A percentile compares a stretch with the other conserved stretches of the same genome.
These are phyloP conservation scores for Arabidopsis lyrata DNA, from an alignment of 441 rosid genomes.

Conservation along the genomic window DNA sequence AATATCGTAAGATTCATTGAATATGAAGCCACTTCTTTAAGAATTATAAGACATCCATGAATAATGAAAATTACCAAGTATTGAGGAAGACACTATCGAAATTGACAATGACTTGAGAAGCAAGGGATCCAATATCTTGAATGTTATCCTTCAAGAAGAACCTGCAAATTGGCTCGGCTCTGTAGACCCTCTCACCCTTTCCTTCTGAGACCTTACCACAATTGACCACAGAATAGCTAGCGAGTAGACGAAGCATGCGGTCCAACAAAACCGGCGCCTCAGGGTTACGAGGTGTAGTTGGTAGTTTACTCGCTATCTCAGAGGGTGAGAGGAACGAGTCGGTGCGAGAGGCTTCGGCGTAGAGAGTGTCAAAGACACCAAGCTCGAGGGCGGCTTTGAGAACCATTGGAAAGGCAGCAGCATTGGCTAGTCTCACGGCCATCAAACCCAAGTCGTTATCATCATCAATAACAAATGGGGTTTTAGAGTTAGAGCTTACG, in stretches of 20 bases:
- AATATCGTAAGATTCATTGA: background rate
- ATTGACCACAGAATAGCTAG: constrained; percentile 47
- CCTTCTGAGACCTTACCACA: background rate
- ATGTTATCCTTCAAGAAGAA: constrained; percentile 39
- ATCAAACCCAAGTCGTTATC: constrained; percentile 26
- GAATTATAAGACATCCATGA: background rate
- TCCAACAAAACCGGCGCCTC: constrained; percentile 41
- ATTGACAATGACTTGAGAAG: constrained; percentile 39
- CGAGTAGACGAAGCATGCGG: constrained; percentile 45
- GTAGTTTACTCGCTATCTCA: constrained; percentile 37
- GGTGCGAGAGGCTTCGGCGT: background rate
- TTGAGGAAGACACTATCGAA: constrained; percentile 36
- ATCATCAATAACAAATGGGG: background rate
- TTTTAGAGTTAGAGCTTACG: constrained; percentile 12
- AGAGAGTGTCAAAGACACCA: constrained; percentile 31
- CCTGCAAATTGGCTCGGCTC: constrained; percentile 42
- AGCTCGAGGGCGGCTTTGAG: constrained; percentile 29
- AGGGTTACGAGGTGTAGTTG: constrained; percentile 40
- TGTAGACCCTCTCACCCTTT: constrained; percentile 26
- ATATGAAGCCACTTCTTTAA: background rate
- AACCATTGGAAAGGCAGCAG: constrained; percentile 32
- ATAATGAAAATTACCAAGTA: constrained; percentile 30
- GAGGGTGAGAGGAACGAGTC: constrained; percentile 32
- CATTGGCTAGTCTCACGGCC: constrained; percentile 28
- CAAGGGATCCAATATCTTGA: constrained; percentile 40